Percentiles rank a stretch among this genome's conserved stretches.
Evolutionary conservation across 305 asterid species (phyloP).

Genomic region (Ilex paraguariensis): DNA sequence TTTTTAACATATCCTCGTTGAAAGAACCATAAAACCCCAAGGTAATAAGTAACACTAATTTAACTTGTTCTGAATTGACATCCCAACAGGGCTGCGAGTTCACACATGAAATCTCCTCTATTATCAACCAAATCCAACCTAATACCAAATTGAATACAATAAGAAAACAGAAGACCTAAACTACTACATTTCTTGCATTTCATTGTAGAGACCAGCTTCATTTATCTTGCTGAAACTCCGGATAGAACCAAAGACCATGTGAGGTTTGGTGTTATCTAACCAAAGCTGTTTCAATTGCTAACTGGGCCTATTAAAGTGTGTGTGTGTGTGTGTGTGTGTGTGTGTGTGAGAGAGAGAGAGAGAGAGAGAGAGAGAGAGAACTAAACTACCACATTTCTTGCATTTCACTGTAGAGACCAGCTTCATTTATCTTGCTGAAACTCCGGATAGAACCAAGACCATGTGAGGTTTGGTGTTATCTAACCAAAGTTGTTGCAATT

Average conservation of each 20-base stretch:
- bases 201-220: no score
- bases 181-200: slow-evolving; percentile 27
- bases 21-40: no score
- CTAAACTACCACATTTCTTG: slow-evolving; percentile 31
- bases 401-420: neutral
- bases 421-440: neutral
- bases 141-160: slow-evolving; percentile 42
- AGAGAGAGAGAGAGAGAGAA: slow-evolving; percentile 41
- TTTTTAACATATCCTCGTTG: no score
- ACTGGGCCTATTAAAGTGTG: neutral
- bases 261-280: slow-evolving; percentile 20
- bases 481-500: slow-evolving; percentile 9
- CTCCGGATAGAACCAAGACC: slow-evolving; percentile 16
- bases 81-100: neutral
- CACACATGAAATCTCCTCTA: slow-evolving; percentile 20
- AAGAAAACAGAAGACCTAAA: slow-evolving; percentile 39
- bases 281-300: slow-evolving; percentile 10
- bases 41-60: no score
- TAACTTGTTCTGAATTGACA: no score
- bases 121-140: slow-evolving; percentile 68
- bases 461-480: slow-evolving; percentile 32
- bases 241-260: slow-evolving; percentile 30
- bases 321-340: no score
- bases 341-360: no score
- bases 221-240: neutral